These are phyloP conservation scores for Penicillium janthinellum DNA, from an alignment of 2,329 filamentous ascomycete species.

Conservation along the genomic window DNA sequence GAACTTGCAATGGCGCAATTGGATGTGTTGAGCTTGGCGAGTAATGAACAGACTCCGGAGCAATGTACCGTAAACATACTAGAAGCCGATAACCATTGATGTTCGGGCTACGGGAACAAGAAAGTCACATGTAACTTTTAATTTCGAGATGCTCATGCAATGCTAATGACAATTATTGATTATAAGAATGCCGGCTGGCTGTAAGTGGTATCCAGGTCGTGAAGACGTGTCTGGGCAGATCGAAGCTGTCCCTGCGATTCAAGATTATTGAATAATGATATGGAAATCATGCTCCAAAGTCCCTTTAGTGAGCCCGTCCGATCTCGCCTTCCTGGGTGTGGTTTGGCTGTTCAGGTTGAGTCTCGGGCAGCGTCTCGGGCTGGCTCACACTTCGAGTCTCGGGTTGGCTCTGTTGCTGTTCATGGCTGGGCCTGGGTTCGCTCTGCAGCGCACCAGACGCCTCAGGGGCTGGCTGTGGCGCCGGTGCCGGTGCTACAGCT, in stretches of 20 bases:
- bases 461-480: constrained; percentile 2
- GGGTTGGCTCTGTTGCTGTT: background rate
- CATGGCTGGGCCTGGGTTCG: background rate
- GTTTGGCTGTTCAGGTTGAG: background rate
- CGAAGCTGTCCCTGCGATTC: background rate
- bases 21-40: too few species aligned
- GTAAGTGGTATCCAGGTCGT: constrained; percentile 2
- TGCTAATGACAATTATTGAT: constrained; percentile 1
- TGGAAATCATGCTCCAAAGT: background rate
- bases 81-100: too few species aligned
- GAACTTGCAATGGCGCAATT: too few species aligned
- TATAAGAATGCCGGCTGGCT: background rate
- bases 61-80: too few species aligned
- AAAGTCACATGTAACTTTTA: background rate
- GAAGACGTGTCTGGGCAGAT: constrained; percentile 2
- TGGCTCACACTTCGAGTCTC: background rate
- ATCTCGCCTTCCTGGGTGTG: constrained; percentile 9
- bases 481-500: background rate
- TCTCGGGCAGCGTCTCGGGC: background rate
- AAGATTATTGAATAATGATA: background rate
- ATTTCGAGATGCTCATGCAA: background rate
- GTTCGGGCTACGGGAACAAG: too few species aligned
- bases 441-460: constrained; percentile 7
- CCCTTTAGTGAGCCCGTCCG: constrained; percentile 14
- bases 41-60: too few species aligned